Evolutionary conservation across 257 asterid genomes (phyloP).

Genomic region (Solanum tacnaense): DNA sequence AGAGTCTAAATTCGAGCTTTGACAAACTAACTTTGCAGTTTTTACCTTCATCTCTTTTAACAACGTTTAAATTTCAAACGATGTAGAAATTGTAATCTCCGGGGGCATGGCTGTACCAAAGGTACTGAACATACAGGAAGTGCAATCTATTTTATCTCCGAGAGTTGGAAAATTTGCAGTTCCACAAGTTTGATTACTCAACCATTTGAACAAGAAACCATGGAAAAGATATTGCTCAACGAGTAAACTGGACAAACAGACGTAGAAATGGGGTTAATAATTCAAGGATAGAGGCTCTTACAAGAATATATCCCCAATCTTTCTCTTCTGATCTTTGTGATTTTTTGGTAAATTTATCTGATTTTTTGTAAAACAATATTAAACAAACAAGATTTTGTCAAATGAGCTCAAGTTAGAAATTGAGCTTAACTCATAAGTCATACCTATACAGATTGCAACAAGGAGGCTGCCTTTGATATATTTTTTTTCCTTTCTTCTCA

Average conservation of each 20-base stretch:
- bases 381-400: background rate
- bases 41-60: background rate
- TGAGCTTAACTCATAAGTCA: background rate
- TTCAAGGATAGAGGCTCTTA: background rate
- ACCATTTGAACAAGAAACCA: background rate
- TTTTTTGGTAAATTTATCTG: background rate
- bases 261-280: background rate
- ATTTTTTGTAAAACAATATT: background rate
- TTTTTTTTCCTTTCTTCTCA: background rate
- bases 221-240: background rate
- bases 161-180: constrained; percentile 47
- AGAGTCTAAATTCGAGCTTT: background rate
- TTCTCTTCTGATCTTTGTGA: background rate
- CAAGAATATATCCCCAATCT: background rate
- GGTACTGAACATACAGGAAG: constrained; percentile 39
- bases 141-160: constrained; percentile 38
- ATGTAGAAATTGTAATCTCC: constrained; percentile 69
- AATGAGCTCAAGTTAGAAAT: background rate
- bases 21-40: background rate
- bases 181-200: constrained; percentile 29
- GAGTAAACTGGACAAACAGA: background rate
- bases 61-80: background rate
- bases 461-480: background rate
- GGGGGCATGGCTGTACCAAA: constrained; percentile 79
- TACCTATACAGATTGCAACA: background rate